Percentiles rank a stretch among this genome's conserved stretches.
Evolutionary conservation across 805 yeast genomes (phyloP).

Genomic region (Candida corydali): DNA sequence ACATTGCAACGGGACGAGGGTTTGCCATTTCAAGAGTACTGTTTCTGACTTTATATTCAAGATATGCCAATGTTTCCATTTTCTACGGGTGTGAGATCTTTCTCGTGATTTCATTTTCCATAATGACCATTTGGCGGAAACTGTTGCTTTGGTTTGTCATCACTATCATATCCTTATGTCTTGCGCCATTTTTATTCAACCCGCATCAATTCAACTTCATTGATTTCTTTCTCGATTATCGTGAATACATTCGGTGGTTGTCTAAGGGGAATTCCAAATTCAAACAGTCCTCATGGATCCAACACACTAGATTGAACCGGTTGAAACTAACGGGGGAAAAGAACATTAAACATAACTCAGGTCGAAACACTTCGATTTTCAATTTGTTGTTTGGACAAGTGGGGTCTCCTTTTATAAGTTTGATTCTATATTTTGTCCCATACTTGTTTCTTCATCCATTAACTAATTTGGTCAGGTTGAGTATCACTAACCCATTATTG

Average conservation of each 20-base stretch:
- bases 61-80: constrained; percentile 72
- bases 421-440: constrained; percentile 46
- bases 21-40: constrained; percentile 82
- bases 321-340: constrained; percentile 21
- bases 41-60: constrained; percentile 67
- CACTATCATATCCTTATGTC: constrained; percentile 41
- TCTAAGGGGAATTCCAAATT: constrained; percentile 70
- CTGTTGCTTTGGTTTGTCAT: constrained; percentile 59
- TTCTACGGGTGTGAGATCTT: constrained; percentile 72
- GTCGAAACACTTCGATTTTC: constrained; percentile 10
- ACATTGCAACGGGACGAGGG: constrained; percentile 91
- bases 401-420: constrained; percentile 14
- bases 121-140: constrained; percentile 77
- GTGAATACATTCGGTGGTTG: constrained; percentile 63
- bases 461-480: constrained; percentile 57
- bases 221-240: constrained; percentile 47
- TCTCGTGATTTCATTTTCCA: constrained; percentile 69
- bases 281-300: constrained; percentile 76
- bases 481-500: constrained; percentile 47
- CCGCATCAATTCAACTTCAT: constrained; percentile 50
- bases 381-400: constrained; percentile 16
- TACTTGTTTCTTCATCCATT: constrained; percentile 82
- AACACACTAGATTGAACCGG: constrained; percentile 40
- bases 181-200: constrained; percentile 50
- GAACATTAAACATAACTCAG: constrained; percentile 1